Evolutionary conservation across 2,329 filamentous ascomycete species (phyloP).

Genomic region (Mycosphaerella sp.): DNA sequence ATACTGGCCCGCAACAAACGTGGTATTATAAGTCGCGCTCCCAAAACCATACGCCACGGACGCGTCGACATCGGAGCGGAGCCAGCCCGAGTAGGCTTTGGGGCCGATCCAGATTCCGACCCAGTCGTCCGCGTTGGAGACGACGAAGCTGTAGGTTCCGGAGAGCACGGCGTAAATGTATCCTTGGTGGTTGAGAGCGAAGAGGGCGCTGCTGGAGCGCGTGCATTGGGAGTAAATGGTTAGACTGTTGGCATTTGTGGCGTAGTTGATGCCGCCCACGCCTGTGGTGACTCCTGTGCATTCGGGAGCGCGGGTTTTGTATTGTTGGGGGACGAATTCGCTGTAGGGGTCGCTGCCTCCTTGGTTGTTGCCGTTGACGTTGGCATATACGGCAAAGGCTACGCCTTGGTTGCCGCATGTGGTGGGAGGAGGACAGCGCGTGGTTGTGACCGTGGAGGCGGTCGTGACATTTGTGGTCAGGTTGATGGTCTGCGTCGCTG

Average conservation of each 20-base stretch:
- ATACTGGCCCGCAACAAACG: neutral
- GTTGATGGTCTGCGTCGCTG: no score
- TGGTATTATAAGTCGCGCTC: no score
- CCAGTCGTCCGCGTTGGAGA: constrained; percentile 23
- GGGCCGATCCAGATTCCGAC: constrained; percentile 25
- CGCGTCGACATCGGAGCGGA: constrained; percentile 17
- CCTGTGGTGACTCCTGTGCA: no score
- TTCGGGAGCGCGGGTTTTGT: no score
- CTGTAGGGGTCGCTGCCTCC: no score
- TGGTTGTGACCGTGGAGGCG: no score
- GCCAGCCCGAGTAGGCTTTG: constrained; percentile 23
- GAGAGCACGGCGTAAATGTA: constrained; percentile 13
- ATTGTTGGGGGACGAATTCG: no score
- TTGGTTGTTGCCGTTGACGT: no score
- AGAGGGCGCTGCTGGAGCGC: neutral
- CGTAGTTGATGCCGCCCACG: neutral
- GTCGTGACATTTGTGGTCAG: no score
- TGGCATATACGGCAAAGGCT: no score
- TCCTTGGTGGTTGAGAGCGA: constrained; percentile 18
- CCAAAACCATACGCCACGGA: neutral
- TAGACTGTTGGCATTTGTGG: neutral
- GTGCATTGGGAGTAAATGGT: constrained; percentile 1
- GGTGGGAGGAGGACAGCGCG: no score
- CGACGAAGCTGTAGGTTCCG: constrained; percentile 24
- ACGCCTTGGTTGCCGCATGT: no score